Evolutionary conservation across 2,329 filamentous ascomycete species (phyloP).

Genomic region (Fusarium virguliforme): DNA sequence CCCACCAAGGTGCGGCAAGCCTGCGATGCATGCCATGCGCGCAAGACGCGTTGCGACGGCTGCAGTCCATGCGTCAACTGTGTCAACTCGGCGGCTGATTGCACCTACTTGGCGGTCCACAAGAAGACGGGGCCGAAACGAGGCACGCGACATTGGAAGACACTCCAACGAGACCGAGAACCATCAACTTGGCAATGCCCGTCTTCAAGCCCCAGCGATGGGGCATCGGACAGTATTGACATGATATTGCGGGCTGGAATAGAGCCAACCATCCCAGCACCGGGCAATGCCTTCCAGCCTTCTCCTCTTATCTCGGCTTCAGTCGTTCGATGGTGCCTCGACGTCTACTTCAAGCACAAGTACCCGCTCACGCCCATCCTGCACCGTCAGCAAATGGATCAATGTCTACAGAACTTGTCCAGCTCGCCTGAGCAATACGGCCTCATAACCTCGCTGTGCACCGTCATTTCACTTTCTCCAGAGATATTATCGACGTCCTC

Average conservation of each 20-base stretch:
- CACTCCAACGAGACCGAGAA: neutral
- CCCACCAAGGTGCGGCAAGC: conserved; percentile 43
- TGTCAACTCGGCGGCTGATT: conserved; percentile 27
- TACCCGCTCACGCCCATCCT: conserved; percentile 56
- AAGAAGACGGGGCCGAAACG: conserved; percentile 54
- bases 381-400: conserved; percentile 42
- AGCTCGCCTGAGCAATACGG: conserved; percentile 47
- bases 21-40: conserved; percentile 52
- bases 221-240: neutral
- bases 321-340: conserved; percentile 48
- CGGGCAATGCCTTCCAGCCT: neutral
- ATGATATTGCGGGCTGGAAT: neutral
- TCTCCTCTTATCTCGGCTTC: conserved; percentile 26
- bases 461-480: conserved; percentile 51
- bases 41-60: conserved; percentile 54
- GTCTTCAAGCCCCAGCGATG: neutral
- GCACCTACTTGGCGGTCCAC: conserved; percentile 53
- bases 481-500: conserved; percentile 44
- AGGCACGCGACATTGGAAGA: conserved; percentile 14
- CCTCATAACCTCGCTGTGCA: conserved; percentile 51
- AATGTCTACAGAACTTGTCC: neutral
- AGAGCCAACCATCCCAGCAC: fast-evolving
- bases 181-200: neutral
- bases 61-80: conserved; percentile 51
- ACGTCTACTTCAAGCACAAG: conserved; percentile 56